phyloP scores from a whole-genome alignment of 2,329 filamentous ascomycete species.

The Scytalidium lignicola region DNA sequence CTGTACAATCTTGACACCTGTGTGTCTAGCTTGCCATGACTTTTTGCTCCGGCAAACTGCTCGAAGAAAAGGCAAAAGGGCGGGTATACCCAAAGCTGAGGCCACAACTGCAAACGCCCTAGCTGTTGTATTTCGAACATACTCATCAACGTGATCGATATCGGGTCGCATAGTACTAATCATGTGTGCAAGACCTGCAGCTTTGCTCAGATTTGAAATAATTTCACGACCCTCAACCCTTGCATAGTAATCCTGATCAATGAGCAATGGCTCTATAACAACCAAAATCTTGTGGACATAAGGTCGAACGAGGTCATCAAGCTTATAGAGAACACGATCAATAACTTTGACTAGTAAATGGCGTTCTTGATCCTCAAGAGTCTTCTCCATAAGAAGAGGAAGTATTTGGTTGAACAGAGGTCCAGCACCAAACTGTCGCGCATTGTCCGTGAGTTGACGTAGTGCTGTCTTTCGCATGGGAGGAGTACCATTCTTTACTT shows the following conservation, averaged over 20 bases:
- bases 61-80: conserved; percentile 87
- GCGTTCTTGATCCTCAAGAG: conserved; percentile 93
- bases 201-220: conserved; percentile 96
- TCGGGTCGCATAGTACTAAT: conserved; percentile 99
- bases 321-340: conserved; percentile 95
- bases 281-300: conserved; percentile 98
- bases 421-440: conserved; percentile 89
- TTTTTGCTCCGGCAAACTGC: conserved; percentile 98
- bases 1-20: conserved; percentile 97
- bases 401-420: conserved; percentile 96
- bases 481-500: conserved; percentile 98
- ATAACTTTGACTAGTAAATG: conserved; percentile 99
- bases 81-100: conserved; percentile 91
- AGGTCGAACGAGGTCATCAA: conserved; percentile 91
- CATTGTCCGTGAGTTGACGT: conserved; percentile 95
- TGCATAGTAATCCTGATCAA: conserved; percentile 99
- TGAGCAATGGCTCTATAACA: conserved; percentile 97
- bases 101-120: conserved; percentile 96
- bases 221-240: conserved; percentile 97
- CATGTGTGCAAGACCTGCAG: conserved; percentile 95
- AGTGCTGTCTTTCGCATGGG: conserved; percentile 98
- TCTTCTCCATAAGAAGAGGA: conserved; percentile 96
- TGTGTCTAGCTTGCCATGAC: conserved; percentile 97
- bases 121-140: conserved; percentile 95
- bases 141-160: conserved; percentile 97